Evolutionary conservation across 2,329 filamentous ascomycete species (phyloP).

Genomic region (Cladophialophora chaetospira): DNA sequence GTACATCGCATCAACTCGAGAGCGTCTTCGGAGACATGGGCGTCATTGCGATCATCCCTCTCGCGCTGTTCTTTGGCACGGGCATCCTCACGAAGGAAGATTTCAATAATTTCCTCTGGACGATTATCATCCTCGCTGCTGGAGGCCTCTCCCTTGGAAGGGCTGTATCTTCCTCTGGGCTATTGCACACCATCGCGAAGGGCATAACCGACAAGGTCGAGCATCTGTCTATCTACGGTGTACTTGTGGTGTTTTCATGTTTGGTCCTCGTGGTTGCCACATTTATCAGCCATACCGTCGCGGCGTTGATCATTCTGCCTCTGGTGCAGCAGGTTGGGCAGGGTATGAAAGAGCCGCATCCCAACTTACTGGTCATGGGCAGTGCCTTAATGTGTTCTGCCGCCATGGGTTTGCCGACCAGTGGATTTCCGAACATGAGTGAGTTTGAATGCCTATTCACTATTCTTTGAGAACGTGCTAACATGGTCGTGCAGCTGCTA

Average conservation of each 20-base stretch:
- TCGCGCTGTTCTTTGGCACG: constrained; percentile 94
- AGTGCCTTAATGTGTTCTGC: constrained; percentile 94
- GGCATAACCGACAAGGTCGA: constrained; percentile 74
- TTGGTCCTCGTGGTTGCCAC: constrained; percentile 92
- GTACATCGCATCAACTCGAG: constrained; percentile 85
- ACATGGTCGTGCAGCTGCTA: constrained; percentile 66
- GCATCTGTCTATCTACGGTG: constrained; percentile 78
- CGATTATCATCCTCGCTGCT: constrained; percentile 92
- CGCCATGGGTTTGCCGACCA: constrained; percentile 95
- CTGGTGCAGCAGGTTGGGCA: constrained; percentile 84
- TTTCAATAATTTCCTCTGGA: constrained; percentile 99
- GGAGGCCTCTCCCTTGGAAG: constrained; percentile 91
- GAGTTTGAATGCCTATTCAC: constrained; percentile 56
- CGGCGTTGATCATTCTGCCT: constrained; percentile 89
- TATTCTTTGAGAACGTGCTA: not conserved
- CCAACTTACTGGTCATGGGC: constrained; percentile 93
- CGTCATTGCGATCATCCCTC: constrained; percentile 92
- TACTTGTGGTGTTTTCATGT: constrained; percentile 80
- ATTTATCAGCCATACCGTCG: constrained; percentile 97
- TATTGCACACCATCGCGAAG: constrained; percentile 83
- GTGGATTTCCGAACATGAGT: constrained; percentile 99
- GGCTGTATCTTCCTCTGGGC: constrained; percentile 87
- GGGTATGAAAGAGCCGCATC: constrained; percentile 84
- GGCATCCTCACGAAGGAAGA: constrained; percentile 97
- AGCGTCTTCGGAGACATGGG: constrained; percentile 94